These are phyloP conservation scores for Acanthamoeba royreba DNA, from an alignment of 208 protist genomes.

Conservation along the genomic window DNA sequence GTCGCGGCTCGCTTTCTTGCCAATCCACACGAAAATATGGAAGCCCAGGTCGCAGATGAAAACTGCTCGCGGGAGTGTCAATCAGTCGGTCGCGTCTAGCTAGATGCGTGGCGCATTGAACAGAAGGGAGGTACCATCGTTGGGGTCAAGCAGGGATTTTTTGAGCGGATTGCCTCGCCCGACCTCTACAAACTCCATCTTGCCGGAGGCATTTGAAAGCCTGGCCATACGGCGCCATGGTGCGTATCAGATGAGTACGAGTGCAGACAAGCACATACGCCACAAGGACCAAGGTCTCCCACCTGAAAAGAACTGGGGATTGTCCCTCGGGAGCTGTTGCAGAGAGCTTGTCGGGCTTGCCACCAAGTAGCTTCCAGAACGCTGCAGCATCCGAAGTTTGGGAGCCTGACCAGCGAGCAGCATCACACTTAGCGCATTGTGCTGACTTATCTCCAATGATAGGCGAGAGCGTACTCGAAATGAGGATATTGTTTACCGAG, in stretches of 20 bases:
- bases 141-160: not conserved
- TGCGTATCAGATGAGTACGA: not conserved
- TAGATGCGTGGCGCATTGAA: no score
- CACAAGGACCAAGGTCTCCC: not conserved
- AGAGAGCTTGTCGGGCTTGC: not conserved
- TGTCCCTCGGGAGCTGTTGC: not conserved
- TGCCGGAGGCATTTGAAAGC: not conserved
- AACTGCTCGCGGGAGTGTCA: no score
- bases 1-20: not conserved
- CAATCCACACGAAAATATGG: not conserved
- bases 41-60: conserved; percentile 17
- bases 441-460: no score
- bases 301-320: not conserved
- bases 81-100: no score
- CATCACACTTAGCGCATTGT: not conserved
- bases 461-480: conserved; percentile 1
- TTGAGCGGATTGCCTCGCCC: not conserved
- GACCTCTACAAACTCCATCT: not conserved
- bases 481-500: not conserved
- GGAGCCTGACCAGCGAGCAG: not conserved
- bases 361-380: not conserved
- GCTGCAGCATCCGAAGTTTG: not conserved
- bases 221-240: not conserved
- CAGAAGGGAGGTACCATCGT: no score
- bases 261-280: not conserved